Percentiles rank a stretch among this genome's conserved stretches.
Evolutionary conservation across 2,329 filamentous ascomycete genomes (phyloP).

Genomic region (Paecilomyces dactylethromorphus): DNA sequence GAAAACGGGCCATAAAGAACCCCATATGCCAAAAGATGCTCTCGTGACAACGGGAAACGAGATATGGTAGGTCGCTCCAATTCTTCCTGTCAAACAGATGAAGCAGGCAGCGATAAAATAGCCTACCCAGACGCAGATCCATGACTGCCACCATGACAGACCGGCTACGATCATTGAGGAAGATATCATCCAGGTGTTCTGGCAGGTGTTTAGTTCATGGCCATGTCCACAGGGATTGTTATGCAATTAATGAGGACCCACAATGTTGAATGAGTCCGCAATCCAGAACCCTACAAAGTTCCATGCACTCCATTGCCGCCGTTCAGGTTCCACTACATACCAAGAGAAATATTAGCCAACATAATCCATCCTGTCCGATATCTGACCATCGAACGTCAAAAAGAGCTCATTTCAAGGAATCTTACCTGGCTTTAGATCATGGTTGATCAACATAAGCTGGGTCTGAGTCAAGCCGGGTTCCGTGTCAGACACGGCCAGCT

Average conservation of each 20-base stretch:
- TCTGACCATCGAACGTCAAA: slow-evolving; percentile 6
- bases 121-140: slow-evolving; percentile 82
- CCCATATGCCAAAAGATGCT: slow-evolving; percentile 82
- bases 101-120: slow-evolving; percentile 73
- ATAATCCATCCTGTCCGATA: too few relatives aligned
- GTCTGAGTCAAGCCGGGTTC: slow-evolving; percentile 71
- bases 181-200: slow-evolving; percentile 91
- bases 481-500: slow-evolving; percentile 59
- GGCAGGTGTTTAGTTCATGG: not conserved
- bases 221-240: not conserved
- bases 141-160: slow-evolving; percentile 86
- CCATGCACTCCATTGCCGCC: slow-evolving; percentile 77
- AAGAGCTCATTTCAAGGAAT: not conserved
- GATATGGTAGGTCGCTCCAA: slow-evolving; percentile 82
- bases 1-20: slow-evolving; percentile 79
- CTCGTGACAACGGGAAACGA: slow-evolving; percentile 77
- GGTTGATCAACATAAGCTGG: slow-evolving; percentile 81
- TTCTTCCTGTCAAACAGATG: slow-evolving; percentile 70
- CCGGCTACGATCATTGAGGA: slow-evolving; percentile 72
- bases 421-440: slow-evolving; percentile 64
- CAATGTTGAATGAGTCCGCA: slow-evolving; percentile 76
- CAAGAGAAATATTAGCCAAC: not conserved
- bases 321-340: slow-evolving; percentile 63
- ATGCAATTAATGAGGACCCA: slow-evolving; percentile 24
- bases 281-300: slow-evolving; percentile 90